Evolutionary conservation across 257 asterid genomes (phyloP), one percentile per base, ranked within the genome.

Genomic region (Solanum pinnatisectum): DNA sequence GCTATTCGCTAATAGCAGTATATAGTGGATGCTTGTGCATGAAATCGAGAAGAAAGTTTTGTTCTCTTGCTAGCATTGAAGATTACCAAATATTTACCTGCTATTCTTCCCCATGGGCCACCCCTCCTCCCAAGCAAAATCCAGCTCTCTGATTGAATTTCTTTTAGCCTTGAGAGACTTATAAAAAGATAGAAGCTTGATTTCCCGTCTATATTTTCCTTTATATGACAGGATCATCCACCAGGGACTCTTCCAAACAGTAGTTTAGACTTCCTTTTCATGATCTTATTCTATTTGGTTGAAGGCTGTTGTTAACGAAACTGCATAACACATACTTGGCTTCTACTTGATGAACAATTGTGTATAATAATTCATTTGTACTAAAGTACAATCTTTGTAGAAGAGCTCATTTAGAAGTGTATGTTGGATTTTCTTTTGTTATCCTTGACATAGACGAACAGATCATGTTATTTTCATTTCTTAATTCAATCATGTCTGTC

Each of bases 271-370:
- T 15, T 63, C 78, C 63, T 49, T 82, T 23, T 35, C 42, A 30
- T 71, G 39, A 39, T 81, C 77, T 84, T 32, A 36, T 81, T 77
- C 77, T 67, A 87, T 91, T 90, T 87, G 42, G 25, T 73, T 18
- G 65, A 88, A 95, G 98, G 98, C 98, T 90, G 96, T 98, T 90
- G 90, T 96, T 88, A 92, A 92, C 42, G 94, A 95, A 83, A 96
- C 98, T 67, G 97, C 94, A 72, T 95, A 94, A 87, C 98, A 95
- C 89, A 95, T 95, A 77, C 93, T 96, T 89, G 98, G 99, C 84
- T 96, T 95, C 46, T 96, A 95, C 77, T 89, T 96, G 93, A 92
- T 96, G 98, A 96, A 96, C 89, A 98, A 95, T 90, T 96, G 99
- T 15, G 18, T 67, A 25, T 2, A 27, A 67, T 67, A 13, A 27